A percentile compares a stretch with the other conserved stretches of the same genome.
These are phyloP conservation scores for Aurifilum marmelostoma DNA, from an alignment of 2,329 filamentous ascomycete genomes.

Conservation along the genomic window DNA sequence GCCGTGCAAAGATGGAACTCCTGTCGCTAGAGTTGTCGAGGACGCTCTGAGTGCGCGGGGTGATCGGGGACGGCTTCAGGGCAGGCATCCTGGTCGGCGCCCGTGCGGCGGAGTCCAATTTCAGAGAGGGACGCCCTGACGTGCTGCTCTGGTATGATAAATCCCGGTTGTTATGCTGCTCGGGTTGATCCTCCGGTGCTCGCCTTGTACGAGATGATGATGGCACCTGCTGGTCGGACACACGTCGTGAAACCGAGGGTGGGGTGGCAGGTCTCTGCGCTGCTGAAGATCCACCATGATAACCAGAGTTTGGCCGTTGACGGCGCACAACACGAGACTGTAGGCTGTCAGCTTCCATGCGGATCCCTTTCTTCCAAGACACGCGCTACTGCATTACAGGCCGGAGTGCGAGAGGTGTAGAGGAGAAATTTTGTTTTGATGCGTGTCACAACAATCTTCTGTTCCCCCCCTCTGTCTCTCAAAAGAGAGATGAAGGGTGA, in stretches of 20 bases:
- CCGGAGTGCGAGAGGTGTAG: not conserved
- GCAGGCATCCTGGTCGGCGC: constrained; percentile 39
- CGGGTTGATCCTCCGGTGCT: constrained; percentile 46
- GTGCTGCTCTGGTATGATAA: constrained; percentile 47
- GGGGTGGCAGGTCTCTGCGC: constrained; percentile 52
- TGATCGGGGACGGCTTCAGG: constrained; percentile 48
- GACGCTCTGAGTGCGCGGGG: constrained; percentile 52
- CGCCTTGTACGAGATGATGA: constrained; percentile 46
- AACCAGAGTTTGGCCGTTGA: constrained; percentile 58
- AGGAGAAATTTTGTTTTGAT: not conserved
- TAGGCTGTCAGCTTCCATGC: constrained; percentile 33
- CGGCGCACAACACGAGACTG: constrained; percentile 56
- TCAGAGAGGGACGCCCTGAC: constrained; percentile 48
- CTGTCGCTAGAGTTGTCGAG: constrained; percentile 45
- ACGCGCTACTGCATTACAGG: constrained; percentile 22
- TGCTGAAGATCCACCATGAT: constrained; percentile 47
- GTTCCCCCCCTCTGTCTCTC: too few species aligned
- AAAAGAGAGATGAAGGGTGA: constrained; percentile 23
- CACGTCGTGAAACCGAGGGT: constrained; percentile 53
- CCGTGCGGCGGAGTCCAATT: constrained; percentile 38
- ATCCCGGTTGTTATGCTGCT: constrained; percentile 46
- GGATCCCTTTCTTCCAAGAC: constrained; percentile 21
- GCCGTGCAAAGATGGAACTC: constrained; percentile 36
- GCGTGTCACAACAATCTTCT: too few species aligned
- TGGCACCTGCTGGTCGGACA: constrained; percentile 60